phyloP scores from a whole-genome alignment of 345 rosid genomes.

The Gynandropsis gynandra region DNA sequence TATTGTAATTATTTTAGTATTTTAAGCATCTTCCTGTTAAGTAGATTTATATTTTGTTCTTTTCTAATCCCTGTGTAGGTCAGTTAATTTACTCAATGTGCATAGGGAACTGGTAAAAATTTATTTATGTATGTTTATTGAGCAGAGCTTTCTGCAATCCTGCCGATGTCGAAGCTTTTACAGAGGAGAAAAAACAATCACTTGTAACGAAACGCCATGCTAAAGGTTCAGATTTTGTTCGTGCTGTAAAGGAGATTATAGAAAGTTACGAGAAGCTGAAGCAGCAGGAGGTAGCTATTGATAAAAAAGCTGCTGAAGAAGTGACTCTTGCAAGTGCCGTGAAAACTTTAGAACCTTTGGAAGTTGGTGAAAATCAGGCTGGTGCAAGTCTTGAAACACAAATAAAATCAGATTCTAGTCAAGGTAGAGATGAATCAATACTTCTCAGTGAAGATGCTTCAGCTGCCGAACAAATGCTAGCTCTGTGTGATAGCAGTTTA shows the following conservation, averaged over 20 bases:
- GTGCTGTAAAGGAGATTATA: constrained; percentile 85
- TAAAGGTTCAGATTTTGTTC: constrained; percentile 90
- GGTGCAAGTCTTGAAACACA: constrained; percentile 35
- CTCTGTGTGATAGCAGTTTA: constrained; percentile 35
- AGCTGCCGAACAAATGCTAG: constrained; percentile 33
- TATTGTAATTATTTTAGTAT: not conserved
- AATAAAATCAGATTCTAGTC: constrained; percentile 29
- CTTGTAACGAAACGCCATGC: constrained; percentile 79
- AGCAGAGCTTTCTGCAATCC: constrained; percentile 95
- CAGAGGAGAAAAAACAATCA: constrained; percentile 91
- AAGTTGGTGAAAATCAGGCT: constrained; percentile 37
- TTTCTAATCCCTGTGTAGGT: not conserved
- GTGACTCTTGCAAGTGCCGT: constrained; percentile 38
- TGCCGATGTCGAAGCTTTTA: constrained; percentile 89
- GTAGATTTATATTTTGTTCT: not conserved
- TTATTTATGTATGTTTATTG: constrained; percentile 9
- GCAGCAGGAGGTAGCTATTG: constrained; percentile 47
- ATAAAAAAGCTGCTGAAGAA: constrained; percentile 40
- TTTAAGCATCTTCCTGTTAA: not conserved
- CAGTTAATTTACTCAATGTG: not conserved
- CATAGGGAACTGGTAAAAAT: constrained; percentile 6
- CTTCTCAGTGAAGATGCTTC: constrained; percentile 35
- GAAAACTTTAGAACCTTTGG: constrained; percentile 39
- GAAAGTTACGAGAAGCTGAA: constrained; percentile 78
- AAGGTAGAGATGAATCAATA: constrained; percentile 32